phyloP scores from a whole-genome alignment of 371 early-diverging fungal species.

The Mortierella sp. region DNA sequence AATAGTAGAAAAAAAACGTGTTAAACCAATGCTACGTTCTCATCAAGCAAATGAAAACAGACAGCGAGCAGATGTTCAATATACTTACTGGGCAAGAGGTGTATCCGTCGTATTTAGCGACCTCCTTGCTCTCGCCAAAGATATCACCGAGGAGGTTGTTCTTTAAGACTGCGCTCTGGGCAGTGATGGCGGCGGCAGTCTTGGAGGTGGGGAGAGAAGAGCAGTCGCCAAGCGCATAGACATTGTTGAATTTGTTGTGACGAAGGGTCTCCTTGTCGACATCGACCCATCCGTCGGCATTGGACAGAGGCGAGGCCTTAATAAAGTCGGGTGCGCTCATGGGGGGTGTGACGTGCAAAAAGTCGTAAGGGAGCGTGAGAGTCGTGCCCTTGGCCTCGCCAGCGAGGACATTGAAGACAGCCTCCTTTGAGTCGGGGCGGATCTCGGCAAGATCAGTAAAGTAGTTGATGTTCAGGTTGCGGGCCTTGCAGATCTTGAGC shows the following conservation, averaged over 20 bases:
- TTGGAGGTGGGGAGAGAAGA: constrained; percentile 91
- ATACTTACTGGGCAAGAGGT: constrained; percentile 83
- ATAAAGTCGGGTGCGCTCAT: constrained; percentile 87
- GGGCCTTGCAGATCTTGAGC: constrained; percentile 75
- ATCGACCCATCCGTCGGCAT: constrained; percentile 89
- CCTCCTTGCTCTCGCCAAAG: constrained; percentile 36
- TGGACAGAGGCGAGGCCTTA: constrained; percentile 77
- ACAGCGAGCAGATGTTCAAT: constrained; percentile 36
- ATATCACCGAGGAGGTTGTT: constrained; percentile 83
- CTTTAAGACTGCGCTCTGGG: constrained; percentile 83
- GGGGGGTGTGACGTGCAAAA: constrained; percentile 92
- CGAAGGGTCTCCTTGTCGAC: constrained; percentile 85
- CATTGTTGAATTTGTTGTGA: constrained; percentile 84
- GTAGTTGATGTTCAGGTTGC: constrained; percentile 79
- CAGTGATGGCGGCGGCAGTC: constrained; percentile 92
- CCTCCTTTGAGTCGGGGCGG: constrained; percentile 72
- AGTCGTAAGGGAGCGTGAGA: constrained; percentile 78
- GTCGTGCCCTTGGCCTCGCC: constrained; percentile 69
- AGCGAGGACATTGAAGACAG: constrained; percentile 78
- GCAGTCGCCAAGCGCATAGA: constrained; percentile 89
- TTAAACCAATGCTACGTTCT: neutral
- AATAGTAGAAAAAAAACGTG: neutral
- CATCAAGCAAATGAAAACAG: neutral
- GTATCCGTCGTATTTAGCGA: constrained; percentile 76
- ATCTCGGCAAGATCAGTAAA: constrained; percentile 82